These are phyloP conservation scores for Vanilla planifolia DNA, from an alignment of 106 monocot genomes.

Conservation along the genomic window DNA sequence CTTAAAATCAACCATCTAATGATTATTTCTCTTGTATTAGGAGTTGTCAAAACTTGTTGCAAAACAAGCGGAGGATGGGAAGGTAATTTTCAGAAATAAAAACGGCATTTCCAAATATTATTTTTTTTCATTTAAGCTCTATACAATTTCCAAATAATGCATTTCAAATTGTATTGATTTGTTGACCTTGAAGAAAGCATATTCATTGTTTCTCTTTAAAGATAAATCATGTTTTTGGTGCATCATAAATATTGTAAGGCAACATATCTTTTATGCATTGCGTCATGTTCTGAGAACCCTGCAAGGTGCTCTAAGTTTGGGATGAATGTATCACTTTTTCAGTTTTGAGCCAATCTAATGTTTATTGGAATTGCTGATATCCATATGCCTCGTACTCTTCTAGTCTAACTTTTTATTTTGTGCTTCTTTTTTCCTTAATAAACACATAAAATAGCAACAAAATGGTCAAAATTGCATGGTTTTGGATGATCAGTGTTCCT, in stretches of 20 bases:
- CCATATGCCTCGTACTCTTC: background rate
- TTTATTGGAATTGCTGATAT: background rate
- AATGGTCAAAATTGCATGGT: background rate
- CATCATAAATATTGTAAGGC: background rate
- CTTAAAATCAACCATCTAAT: background rate
- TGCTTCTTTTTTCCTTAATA: background rate
- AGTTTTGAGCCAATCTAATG: background rate
- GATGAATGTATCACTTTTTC: background rate
- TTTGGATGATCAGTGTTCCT: background rate
- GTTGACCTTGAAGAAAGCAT: background rate
- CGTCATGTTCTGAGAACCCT: background rate
- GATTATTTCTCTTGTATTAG: conserved; percentile 24
- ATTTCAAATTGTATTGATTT: background rate
- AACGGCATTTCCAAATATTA: too few relatives aligned
- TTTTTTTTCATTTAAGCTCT: too few relatives aligned
- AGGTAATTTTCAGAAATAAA: conserved; percentile 34
- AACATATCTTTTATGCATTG: background rate
- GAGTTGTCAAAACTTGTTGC: conserved; percentile 80
- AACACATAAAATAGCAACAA: background rate
- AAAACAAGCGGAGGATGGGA: conserved; percentile 88
- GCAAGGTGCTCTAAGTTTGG: background rate
- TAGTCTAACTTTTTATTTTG: background rate
- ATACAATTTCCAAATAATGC: too few relatives aligned
- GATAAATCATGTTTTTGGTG: background rate
- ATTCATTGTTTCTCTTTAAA: background rate